Base-by-base conservation (phyloP, 305 asterid species). In the Rubia peregrina region DNA sequence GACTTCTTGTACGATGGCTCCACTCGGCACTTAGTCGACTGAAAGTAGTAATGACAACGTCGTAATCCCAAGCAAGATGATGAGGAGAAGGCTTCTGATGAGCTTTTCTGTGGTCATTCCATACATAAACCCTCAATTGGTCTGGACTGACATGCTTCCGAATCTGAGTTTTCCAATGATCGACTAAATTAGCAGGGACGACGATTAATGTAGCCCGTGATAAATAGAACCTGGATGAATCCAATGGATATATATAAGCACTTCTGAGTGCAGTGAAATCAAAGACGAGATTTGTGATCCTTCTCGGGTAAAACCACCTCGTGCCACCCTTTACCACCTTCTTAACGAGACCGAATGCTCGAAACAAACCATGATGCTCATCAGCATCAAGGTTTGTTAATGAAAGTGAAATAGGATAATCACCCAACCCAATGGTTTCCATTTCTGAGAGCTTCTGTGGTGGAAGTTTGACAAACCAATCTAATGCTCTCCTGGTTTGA, bases 11-110 rank as follows among this genome's bases (percentile, higher is more conserved):
- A 63, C 76, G 88, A 43, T 92, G 97, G 69, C 81, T 72, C 99
- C 99, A 89, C 81, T 94, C 99, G 72, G 90, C 89, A 82, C 99
- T 94, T 80, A 94, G 79, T 56, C 97, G 96, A 78, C 73, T 91
- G 80, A 94, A 94, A 78, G 99, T 94, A 73, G 99, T 91, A 74
- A 94, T 88, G 64, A 94, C 97, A 60, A 89, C 79, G 83, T 94
- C 99, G 75, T 91, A 91, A 67, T 91, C 93, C 99, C 99, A 94
- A 57, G 97, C 97, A 81, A 94, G 85, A 78, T 67, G 80, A 80
- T 89, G 97, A 7, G 89, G 88, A 67, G 96, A 75, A 71, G 95
- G 96, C 71, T 80, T 91, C 80, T 80, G 89, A 67, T 84, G 86
- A 79, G 90, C 91, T 71, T 79, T 89, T 80, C 79, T 89, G 71